Base-by-base conservation (phyloP, 2,329 filamentous ascomycete genomes). In the Talaromyces sp. region DNA sequence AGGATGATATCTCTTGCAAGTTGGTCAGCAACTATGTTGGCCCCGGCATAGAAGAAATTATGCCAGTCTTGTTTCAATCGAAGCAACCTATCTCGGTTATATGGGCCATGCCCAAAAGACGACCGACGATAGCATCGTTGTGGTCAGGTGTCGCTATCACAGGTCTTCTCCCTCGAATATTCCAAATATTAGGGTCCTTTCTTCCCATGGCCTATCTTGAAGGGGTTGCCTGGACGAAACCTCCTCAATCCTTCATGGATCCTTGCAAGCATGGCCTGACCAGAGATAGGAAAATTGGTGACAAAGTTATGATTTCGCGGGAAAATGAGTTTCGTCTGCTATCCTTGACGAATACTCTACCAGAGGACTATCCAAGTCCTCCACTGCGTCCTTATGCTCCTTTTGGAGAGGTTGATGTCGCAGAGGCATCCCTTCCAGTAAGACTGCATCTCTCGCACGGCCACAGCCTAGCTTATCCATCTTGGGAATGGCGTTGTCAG, bases 101-200 rank as follows among this genome's bases (percentile, higher is more conserved):
- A 3, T 33, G 29, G 24, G 47, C 39, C 17, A 50, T 50, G 39
- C 44, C 39, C 3, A 19, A 43, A 16, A 39, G 47, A 9, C 39
- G 39, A 24, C 39, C 47, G 11, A 27, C 20, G 6, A 4, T 50
- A 16, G 47, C 47, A 37, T 44, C 47, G 17, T n/a, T 43, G 20
- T 50, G 47, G 47, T 10, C 44, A 36, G 47, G 47, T 29, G 39
- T 39, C 4, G 39, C 40, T 17, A 36, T 50, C 2, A 43, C 47
- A 5, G 47, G 47, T 24, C 40, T 50, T 13, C 24, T 50, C 14
- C 39, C 47, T 5, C 47, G n/a, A 36, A 44, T 50, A 27, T 37
- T 50, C 9, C 47, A 44, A 19, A 17, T 50, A 6, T 44, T 29
- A 3, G 9, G 16, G 11, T 24, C 37, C 43, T 41, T 32, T 13